phyloP scores from a whole-genome alignment of 306 rosid genomes.

The Gillenia trifoliata region DNA sequence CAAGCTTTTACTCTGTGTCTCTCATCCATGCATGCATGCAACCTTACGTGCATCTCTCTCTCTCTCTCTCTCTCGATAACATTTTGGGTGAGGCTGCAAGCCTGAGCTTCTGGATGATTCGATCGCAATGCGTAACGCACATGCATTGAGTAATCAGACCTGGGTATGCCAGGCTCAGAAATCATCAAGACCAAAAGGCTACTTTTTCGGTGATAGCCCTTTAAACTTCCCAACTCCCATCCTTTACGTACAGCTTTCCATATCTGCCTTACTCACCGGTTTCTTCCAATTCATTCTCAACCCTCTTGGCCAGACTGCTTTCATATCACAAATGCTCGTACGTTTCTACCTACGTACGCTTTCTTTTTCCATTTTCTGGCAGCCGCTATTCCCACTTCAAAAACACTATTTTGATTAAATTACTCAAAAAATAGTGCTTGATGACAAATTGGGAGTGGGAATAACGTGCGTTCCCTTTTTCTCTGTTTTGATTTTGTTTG shows the following conservation, averaged over 20 bases:
- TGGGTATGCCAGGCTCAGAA: conserved; percentile 25
- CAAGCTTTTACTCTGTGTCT: neutral
- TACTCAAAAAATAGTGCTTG: neutral
- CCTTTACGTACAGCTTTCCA: conserved; percentile 30
- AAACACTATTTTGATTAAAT: neutral
- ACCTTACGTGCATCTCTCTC: neutral
- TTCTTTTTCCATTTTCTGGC: neutral
- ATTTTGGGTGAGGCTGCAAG: neutral
- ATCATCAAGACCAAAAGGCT: conserved; percentile 21
- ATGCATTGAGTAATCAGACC: neutral
- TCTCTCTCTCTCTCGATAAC: neutral
- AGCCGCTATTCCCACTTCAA: neutral
- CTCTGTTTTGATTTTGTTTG: neutral
- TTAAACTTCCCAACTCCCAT: conserved; percentile 15
- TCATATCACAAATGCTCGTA: conserved; percentile 54
- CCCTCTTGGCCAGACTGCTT: conserved; percentile 44
- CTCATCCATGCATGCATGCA: neutral
- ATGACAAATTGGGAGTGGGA: neutral
- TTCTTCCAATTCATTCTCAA: conserved; percentile 29
- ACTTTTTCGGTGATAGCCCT: conserved; percentile 40
- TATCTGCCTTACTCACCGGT: conserved; percentile 23
- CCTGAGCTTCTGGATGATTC: neutral
- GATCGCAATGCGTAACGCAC: neutral
- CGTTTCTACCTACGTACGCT: neutral
- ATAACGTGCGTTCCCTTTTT: neutral